Conservation (phyloP, 768 basidiomycete species). For the Hemileccinum impolitum region DNA sequence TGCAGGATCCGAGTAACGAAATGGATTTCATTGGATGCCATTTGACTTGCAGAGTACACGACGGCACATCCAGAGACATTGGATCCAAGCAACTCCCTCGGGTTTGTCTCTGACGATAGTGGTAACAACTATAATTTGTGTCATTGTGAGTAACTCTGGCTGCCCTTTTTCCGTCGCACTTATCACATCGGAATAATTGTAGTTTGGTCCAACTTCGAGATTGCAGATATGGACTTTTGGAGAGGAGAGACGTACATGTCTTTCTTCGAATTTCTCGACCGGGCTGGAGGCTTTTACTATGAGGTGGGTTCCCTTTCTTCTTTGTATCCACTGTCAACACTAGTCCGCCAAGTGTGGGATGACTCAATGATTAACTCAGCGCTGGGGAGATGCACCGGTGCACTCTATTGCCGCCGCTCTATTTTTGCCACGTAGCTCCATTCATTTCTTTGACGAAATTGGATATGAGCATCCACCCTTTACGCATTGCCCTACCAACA, state of each 20-base stretch:
- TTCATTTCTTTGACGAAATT: constrained; percentile 95
- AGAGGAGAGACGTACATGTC: constrained; percentile 75
- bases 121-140: constrained; percentile 62
- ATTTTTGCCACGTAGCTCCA: constrained; percentile 81
- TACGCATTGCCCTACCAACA: constrained; percentile 23
- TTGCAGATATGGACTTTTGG: constrained; percentile 84
- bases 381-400: constrained; percentile 93
- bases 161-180: neutral
- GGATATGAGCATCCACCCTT: constrained; percentile 37
- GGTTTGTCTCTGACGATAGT: constrained; percentile 63
- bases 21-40: constrained; percentile 23
- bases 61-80: constrained; percentile 47
- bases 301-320: constrained; percentile 46
- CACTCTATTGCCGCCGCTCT: constrained; percentile 91
- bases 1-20: constrained; percentile 30
- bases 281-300: constrained; percentile 83
- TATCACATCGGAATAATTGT: neutral
- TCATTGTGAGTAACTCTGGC: constrained; percentile 44
- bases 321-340: no score
- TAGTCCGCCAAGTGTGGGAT: neutral
- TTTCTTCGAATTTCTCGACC: constrained; percentile 82
- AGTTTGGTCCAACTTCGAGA: constrained; percentile 97
- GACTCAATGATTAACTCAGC: constrained; percentile 36
- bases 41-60: constrained; percentile 22
- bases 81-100: constrained; percentile 50